Base-by-base conservation (phyloP, 495 filamentous ascomycete genomes). In the Glonium stellatum region DNA sequence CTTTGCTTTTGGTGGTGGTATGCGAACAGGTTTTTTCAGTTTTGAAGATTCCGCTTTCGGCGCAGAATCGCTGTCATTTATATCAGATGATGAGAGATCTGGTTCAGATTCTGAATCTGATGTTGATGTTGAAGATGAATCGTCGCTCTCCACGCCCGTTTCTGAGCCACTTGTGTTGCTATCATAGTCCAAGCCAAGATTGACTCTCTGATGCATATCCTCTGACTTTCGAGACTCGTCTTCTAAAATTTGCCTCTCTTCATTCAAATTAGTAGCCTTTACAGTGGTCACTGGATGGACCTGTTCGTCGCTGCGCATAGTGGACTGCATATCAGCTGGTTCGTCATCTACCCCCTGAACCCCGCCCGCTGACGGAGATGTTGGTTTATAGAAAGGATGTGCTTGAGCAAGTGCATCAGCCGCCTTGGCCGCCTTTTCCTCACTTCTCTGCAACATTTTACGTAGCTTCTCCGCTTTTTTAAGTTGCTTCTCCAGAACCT, bases 11-110 rank as follows among this genome's bases (percentile, higher is more conserved):
- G 48, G 19, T 23, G 47, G 13, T 46, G 42, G 19, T 10, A 23
- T 34, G 10, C 50, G 54, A 12, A 56, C 15, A 22, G 57, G 42
- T 12, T 37, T 54, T 1, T 59, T 53, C 10, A 18, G 34, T 39
- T 65, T 68, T 6, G 61, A 55, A 41, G 65, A 60, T 25, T 61
- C 34, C 21, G 60, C 58, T 31, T 65, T 55, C 1, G 67, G 64
- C 10, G 50, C 50, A 15, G 54, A 42, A 48, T 67, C 64, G 49
- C 50, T 60, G 54, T 62, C 56, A 50, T 50, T 35, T 15, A 15
- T 51, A n/a, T 61, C 54, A 22, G 54, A 51, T 44, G 13, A 13
- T 15, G 54, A 57, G 19, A 27, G 6, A 5, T 51, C 42, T 27
- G 56, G 48, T 36, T 42, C 54, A 13, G 34, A 36, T n/a, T 48